These are phyloP conservation scores for Blastobotrys terrestris DNA, from an alignment of 805 yeast genomes.

Conservation along the genomic window DNA sequence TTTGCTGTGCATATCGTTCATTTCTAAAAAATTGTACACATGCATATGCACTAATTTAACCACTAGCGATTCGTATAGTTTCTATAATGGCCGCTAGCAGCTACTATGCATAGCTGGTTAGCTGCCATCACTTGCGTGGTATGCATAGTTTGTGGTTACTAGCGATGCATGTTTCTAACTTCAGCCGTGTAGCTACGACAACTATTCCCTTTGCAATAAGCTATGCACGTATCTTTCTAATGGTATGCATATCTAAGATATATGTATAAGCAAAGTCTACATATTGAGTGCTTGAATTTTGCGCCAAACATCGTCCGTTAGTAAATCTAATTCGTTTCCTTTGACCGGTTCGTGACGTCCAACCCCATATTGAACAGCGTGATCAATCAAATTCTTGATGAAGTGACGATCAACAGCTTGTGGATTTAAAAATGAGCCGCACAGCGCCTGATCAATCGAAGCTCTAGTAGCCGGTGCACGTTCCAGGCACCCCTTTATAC, in stretches of 20 bases:
- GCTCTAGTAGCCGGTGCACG: constrained; percentile 65
- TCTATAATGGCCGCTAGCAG: too few species aligned
- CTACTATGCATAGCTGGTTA: too few species aligned
- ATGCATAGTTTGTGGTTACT: too few species aligned
- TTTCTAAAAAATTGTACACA: too few species aligned
- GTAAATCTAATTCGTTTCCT: constrained; percentile 39
- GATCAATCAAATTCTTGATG: constrained; percentile 62
- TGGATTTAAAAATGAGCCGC: constrained; percentile 69
- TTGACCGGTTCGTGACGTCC: constrained; percentile 37
- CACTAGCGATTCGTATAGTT: too few species aligned
- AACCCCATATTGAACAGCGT: constrained; percentile 71
- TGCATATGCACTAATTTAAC: too few species aligned
- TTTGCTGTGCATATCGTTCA: too few species aligned
- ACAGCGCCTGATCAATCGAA: constrained; percentile 55
- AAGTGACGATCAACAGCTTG: constrained; percentile 62
- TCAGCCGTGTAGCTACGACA: too few species aligned
- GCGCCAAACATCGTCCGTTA: constrained; percentile 55
- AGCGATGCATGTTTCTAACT: too few species aligned
- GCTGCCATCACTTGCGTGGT: too few species aligned
- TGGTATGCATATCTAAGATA: not conserved
- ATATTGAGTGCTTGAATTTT: constrained; percentile 31
- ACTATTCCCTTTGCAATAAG: too few species aligned
- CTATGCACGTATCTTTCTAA: too few species aligned
- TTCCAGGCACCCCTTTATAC: constrained; percentile 64
- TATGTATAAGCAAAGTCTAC: not conserved